phyloP scores from a whole-genome alignment of 768 basidiomycete genomes.

The Mycena haematopus region DNA sequence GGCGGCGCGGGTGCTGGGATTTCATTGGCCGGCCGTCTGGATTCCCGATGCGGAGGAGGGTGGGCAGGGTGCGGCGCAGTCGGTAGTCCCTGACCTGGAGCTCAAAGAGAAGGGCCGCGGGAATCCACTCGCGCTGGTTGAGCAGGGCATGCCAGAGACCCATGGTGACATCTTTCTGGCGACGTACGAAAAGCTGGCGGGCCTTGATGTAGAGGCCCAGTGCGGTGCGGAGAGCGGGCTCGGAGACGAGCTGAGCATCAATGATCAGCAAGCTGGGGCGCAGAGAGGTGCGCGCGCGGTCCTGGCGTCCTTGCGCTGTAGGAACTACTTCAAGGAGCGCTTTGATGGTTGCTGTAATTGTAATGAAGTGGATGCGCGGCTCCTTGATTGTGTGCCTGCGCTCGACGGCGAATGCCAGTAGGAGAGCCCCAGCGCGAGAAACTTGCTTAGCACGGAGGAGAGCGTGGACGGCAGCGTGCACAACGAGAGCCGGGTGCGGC shows the following conservation, averaged over 20 bases:
- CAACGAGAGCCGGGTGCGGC: constrained; percentile 14
- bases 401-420: background rate
- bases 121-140: constrained; percentile 24
- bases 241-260: constrained; percentile 2
- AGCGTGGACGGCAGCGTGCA: constrained; percentile 16
- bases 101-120: constrained; percentile 14
- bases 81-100: constrained; percentile 14
- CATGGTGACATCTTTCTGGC: background rate
- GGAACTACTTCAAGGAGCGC: constrained; percentile 5
- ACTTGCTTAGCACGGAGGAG: constrained; percentile 1
- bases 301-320: constrained; percentile 5
- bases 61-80: constrained; percentile 9
- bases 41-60: background rate
- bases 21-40: background rate
- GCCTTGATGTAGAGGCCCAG: constrained; percentile 12
- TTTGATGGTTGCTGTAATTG: background rate
- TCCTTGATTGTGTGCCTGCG: background rate
- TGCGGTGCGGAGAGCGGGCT: constrained; percentile 17
- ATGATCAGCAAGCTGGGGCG: background rate
- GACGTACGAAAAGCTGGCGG: background rate
- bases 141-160: constrained; percentile 1
- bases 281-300: background rate
- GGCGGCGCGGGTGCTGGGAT: too few relatives aligned
- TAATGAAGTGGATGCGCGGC: constrained; percentile 12
- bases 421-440: background rate